Evolutionary conservation across 108 stramenopile genomes (phyloP).

Genomic region (Cyclostephanos tholiformis): DNA sequence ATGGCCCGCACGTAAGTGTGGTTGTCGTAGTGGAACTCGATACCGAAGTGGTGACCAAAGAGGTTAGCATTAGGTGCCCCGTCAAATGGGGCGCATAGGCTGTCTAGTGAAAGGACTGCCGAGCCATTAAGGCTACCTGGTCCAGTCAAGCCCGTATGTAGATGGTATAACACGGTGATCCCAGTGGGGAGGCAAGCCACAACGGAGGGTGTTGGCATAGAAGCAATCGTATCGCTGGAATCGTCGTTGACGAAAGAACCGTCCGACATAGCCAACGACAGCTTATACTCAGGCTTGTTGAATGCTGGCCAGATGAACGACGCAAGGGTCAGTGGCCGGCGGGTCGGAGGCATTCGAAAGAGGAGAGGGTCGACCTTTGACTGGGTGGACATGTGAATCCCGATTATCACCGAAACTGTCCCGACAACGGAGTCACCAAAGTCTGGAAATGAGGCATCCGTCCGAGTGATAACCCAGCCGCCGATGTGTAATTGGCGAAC

Average conservation of each 20-base stretch:
- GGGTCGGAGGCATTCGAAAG: neutral
- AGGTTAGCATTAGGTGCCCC: neutral
- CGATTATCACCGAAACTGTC: neutral
- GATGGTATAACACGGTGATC: no score
- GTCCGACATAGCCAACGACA: neutral
- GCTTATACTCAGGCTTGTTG: neutral
- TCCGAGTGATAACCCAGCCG: neutral
- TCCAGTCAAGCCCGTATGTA: no score
- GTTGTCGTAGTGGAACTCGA: no score
- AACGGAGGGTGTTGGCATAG: no score
- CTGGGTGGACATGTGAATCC: neutral
- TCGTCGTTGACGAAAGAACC: neutral
- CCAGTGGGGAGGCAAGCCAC: no score
- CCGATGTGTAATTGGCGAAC: neutral
- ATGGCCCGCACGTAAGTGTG: neutral
- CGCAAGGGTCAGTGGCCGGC: neutral
- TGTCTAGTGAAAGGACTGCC: no score
- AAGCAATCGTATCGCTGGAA: no score
- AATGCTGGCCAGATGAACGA: slow-evolving; percentile 9
- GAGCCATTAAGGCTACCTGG: no score
- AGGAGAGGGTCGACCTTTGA: no score
- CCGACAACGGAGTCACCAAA: neutral
- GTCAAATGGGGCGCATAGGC: no score
- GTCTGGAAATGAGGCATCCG: neutral
- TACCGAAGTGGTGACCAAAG: neutral